Base-by-base conservation (phyloP, 1,284 basidiomycete species). In the Malassezia globosa region DNA sequence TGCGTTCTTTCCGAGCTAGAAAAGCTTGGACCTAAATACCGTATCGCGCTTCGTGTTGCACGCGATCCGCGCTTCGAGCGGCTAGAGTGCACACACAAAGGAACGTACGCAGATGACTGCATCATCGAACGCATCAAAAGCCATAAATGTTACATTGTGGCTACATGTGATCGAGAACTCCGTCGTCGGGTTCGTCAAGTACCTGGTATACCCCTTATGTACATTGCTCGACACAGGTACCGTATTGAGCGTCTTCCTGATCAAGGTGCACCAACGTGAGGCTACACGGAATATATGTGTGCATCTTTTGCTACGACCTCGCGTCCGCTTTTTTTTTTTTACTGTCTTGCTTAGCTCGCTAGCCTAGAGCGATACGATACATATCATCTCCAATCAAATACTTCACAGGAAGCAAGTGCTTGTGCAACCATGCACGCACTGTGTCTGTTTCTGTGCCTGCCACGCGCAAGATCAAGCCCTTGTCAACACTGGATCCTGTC, bases 101-200 rank as follows among this genome's bases (percentile, higher is more conserved):
- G 94, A 13, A 95, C 89, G 11, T 97, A 99, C 69, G 94, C 94
- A 18, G 94, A 99, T 72, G 94, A 99, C 76, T 97, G 94, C 72
- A 80, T 99, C 24, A 84, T 99, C 16, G 85, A 97, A 68, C 82
- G 94, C 27, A 87, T 96, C 14, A 87, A 84, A 3, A 81, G 87
- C 19, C 88, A 92, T 76, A 86, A 89, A 72, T 96, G 92, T 74
- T 97, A 87, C 73, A 84, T 97, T 63, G 90, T 99, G 23, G 94
- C 94, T 14, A 97, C 94, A 26, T 97, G 94, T 70, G 94, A 99
- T 78, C 78, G 90, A 52, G 92, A 96, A 66, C 78, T 99, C 33
- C 79, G 94, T 33, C 77, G 90, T 42, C 78, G 94, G 46, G 83
- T 99, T 71, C 80, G 94, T 29, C 90, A 95, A 72, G 76, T 72